Percentiles rank a stretch among this genome's conserved stretches.
Conservation (phyloP, 495 filamentous ascomycete species). For the Aspergillus coremiiformis region DNA sequence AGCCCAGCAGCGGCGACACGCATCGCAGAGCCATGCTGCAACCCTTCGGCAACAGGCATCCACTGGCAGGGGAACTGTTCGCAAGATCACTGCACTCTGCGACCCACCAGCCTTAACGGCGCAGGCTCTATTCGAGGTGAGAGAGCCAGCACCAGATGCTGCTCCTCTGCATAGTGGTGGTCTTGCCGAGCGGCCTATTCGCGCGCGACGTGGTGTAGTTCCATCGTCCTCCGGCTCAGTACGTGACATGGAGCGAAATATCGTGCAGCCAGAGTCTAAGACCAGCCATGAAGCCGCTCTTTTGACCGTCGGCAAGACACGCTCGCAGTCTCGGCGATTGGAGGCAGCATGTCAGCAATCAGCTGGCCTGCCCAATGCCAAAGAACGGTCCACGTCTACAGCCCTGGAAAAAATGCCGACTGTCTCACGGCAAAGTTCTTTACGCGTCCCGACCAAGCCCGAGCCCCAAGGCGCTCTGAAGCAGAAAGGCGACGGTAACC, state of each 20-base stretch:
- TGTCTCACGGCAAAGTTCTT: conserved; percentile 5
- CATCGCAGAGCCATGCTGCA: conserved; percentile 41
- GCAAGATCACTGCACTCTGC: conserved; percentile 26
- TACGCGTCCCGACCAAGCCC: conserved; percentile 4
- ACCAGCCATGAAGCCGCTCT: conserved; percentile 27
- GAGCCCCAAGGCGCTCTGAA: background rate
- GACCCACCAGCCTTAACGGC: conserved; percentile 17
- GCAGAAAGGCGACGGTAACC: conserved; percentile 2
- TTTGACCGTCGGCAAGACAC: conserved; percentile 39
- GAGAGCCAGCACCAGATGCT: conserved; percentile 12
- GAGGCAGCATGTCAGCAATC: conserved; percentile 28
- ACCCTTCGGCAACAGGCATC: conserved; percentile 41
- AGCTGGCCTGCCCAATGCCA: conserved; percentile 6
- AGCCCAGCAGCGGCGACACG: conserved; percentile 36
- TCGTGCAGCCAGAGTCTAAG: conserved; percentile 22
- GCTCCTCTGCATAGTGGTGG: conserved; percentile 21
- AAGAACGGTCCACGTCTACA: conserved; percentile 21
- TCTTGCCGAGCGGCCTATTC: conserved; percentile 38
- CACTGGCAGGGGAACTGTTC: conserved; percentile 22
- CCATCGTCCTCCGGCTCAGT: conserved; percentile 31
- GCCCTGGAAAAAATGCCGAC: conserved; percentile 15
- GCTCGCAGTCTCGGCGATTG: conserved; percentile 39
- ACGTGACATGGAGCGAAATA: conserved; percentile 25
- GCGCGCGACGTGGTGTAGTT: conserved; percentile 31
- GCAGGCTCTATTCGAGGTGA: conserved; percentile 14